Conservation (phyloP, 768 basidiomycete genomes). For the Brasilioporus rufonigricans region DNA sequence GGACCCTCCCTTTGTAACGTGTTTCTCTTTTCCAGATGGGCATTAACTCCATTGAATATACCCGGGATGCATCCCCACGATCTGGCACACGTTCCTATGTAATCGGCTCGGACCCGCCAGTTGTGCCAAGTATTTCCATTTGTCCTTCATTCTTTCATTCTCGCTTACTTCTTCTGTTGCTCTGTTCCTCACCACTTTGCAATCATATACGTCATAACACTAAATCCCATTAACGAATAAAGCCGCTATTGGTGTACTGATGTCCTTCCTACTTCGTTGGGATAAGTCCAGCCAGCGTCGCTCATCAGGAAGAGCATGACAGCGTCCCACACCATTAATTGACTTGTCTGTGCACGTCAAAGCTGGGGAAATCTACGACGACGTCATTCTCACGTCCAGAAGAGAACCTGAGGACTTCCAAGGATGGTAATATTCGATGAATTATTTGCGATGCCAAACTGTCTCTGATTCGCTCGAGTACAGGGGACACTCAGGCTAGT, state of each 20-base stretch:
- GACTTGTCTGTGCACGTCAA: neutral
- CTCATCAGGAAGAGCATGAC: neutral
- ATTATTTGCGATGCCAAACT: too few relatives aligned
- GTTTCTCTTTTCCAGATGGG: neutral
- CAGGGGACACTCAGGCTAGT: too few relatives aligned
- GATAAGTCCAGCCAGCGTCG: too few relatives aligned
- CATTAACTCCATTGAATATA: neutral
- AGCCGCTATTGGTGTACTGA: too few relatives aligned
- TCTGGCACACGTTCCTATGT: too few relatives aligned
- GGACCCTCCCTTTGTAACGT: neutral
- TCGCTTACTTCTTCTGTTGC: too few relatives aligned
- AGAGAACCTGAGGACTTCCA: neutral
- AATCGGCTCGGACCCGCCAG: neutral
- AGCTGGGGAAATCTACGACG: neutral
- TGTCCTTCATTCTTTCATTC: neutral
- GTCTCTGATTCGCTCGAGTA: too few relatives aligned
- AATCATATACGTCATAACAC: neutral
- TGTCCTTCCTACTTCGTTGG: neutral
- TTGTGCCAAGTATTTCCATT: neutral
- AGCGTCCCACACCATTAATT: neutral
- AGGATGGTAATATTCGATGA: neutral
- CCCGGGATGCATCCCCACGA: neutral
- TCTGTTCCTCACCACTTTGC: too few relatives aligned
- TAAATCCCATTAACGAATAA: neutral
- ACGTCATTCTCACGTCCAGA: neutral